Evolutionary conservation across 208 protist species (phyloP).

Genomic region (Balamuthia mandrillaris): DNA sequence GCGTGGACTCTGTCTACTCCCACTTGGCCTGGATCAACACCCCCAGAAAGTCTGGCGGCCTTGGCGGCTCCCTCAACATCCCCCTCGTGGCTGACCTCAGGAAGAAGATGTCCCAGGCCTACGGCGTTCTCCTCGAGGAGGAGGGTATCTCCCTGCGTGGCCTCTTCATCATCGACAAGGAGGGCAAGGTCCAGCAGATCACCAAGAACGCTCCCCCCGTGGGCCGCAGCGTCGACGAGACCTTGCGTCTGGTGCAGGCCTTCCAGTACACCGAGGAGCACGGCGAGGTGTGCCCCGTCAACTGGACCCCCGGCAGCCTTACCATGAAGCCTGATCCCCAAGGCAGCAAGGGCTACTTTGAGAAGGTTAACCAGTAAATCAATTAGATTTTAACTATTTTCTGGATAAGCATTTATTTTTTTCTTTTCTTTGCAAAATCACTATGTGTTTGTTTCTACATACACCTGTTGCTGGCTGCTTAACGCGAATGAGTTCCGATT

Average conservation of each 20-base stretch:
- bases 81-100: conserved; percentile 92
- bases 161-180: conserved; percentile 92
- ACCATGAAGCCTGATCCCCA: conserved; percentile 90
- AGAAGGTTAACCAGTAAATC: conserved; percentile 13
- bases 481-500: too few relatives aligned
- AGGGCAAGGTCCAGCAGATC: conserved; percentile 78
- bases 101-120: conserved; percentile 83
- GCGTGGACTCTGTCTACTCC: conserved; percentile 42
- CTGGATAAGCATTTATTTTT: too few relatives aligned
- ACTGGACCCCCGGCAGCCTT: conserved; percentile 83
- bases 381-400: too few relatives aligned
- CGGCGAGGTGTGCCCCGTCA: conserved; percentile 90
- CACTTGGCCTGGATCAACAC: conserved; percentile 86
- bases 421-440: too few relatives aligned
- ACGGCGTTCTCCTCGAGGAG: conserved; percentile 87
- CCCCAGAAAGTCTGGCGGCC: conserved; percentile 92
- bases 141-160: conserved; percentile 81
- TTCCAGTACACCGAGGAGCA: conserved; percentile 91
- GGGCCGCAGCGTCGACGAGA: conserved; percentile 12
- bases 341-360: conserved; percentile 40
- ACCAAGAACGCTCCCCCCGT: conserved; percentile 1
- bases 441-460: too few relatives aligned
- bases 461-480: too few relatives aligned
- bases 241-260: conserved; percentile 88
- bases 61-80: conserved; percentile 88